Conservation (phyloP, 352 stramenopile genomes). For the Phytopythium helicoides region DNA sequence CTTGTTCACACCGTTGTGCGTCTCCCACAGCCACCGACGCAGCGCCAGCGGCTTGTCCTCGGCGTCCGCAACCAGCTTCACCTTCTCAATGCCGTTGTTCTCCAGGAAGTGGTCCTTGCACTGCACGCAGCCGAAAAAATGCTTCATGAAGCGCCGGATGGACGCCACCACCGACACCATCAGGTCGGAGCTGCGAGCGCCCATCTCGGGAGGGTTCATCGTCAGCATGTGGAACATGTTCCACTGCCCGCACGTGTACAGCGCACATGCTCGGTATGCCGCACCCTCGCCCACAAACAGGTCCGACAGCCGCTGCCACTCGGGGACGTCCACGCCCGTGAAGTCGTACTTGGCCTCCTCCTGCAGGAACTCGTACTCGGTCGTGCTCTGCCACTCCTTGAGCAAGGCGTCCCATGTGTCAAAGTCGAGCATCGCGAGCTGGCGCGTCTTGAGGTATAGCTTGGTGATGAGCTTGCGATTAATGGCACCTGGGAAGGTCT, state of each 20-base stretch:
- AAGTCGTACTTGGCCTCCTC: constrained; percentile 59
- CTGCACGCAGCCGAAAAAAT: constrained; percentile 82
- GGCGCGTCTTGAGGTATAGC: constrained; percentile 44
- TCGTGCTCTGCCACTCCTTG: constrained; percentile 55
- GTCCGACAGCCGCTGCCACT: constrained; percentile 66
- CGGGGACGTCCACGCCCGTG: constrained; percentile 36
- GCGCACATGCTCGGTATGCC: constrained; percentile 63
- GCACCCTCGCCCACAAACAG: constrained; percentile 65
- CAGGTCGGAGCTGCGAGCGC: constrained; percentile 37
- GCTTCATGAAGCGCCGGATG: constrained; percentile 81
- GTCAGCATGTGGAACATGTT: constrained; percentile 89
- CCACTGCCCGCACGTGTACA: constrained; percentile 85
- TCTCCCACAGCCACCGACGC: constrained; percentile 80
- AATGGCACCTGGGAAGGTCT: constrained; percentile 69
- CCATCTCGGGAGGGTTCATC: constrained; percentile 53
- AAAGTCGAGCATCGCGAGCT: constrained; percentile 65
- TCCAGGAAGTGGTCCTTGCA: constrained; percentile 79
- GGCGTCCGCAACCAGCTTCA: constrained; percentile 62
- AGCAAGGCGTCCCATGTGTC: constrained; percentile 65
- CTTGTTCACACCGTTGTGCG: constrained; percentile 85
- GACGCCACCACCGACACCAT: constrained; percentile 68
- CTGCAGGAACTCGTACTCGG: constrained; percentile 45
- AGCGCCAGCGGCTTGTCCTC: constrained; percentile 64
- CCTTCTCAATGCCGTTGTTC: constrained; percentile 66
- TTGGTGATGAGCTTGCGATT: constrained; percentile 66